Conservation (phyloP, 208 protist genomes). For the Trypanosoma caninum region DNA sequence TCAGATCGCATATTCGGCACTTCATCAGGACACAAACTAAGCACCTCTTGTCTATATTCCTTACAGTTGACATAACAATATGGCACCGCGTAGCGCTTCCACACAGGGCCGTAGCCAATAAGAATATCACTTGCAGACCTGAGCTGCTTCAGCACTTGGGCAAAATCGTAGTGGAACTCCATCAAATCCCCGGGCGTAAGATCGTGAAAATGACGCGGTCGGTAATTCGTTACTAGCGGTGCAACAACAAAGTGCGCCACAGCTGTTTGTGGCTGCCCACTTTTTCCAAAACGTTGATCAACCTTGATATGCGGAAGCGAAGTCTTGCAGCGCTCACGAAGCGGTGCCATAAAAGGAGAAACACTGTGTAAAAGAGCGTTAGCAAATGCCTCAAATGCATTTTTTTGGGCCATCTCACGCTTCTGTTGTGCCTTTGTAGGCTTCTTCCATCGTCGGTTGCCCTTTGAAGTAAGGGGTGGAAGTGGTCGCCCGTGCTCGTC, state of each 20-base stretch:
- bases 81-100: slow-evolving; percentile 86
- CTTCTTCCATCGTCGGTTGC: slow-evolving; percentile 83
- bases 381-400: slow-evolving; percentile 86
- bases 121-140: slow-evolving; percentile 47
- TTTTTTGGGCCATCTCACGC: slow-evolving; percentile 79
- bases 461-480: slow-evolving; percentile 48
- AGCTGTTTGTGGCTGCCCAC: slow-evolving; percentile 78
- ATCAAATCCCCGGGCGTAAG: slow-evolving; percentile 81
- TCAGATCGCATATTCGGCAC: slow-evolving; percentile 80
- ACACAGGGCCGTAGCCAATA: slow-evolving; percentile 81
- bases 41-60: slow-evolving; percentile 79
- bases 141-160: slow-evolving; percentile 59
- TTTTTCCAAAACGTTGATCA: slow-evolving; percentile 86
- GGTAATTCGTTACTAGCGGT: slow-evolving; percentile 84
- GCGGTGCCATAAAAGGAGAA: slow-evolving; percentile 82
- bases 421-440: slow-evolving; percentile 79
- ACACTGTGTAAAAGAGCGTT: slow-evolving; percentile 81
- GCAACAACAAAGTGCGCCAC: slow-evolving; percentile 85
- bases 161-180: slow-evolving; percentile 88
- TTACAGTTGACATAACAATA: slow-evolving; percentile 72
- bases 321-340: slow-evolving; percentile 65
- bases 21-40: slow-evolving; percentile 79
- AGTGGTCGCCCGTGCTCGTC: slow-evolving; percentile 30
- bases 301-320: slow-evolving; percentile 87
- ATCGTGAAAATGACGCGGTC: slow-evolving; percentile 86